Conservation (phyloP, 176 grass and related monocot genomes). For the Ananas comosus region DNA sequence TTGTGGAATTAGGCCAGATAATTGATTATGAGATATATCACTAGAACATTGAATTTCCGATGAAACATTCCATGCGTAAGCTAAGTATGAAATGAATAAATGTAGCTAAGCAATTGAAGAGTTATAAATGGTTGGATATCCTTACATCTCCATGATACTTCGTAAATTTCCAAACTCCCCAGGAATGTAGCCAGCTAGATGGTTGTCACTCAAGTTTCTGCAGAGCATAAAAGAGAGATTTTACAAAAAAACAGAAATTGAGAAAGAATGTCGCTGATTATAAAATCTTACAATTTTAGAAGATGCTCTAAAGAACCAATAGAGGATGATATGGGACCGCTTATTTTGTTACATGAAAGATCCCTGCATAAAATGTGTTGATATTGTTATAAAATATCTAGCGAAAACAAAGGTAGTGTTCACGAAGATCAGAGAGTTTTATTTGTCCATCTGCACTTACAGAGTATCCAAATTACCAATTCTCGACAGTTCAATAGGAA, state of each 20-base stretch:
- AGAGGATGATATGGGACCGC: conserved; percentile 62
- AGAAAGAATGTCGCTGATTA: background rate
- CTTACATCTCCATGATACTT: conserved; percentile 97
- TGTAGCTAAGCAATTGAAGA: background rate
- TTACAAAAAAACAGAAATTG: conserved; percentile 8
- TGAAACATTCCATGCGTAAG: background rate
- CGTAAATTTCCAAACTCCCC: conserved; percentile 86
- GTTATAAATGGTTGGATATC: background rate
- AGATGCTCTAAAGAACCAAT: conserved; percentile 89
- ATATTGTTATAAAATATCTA: conserved; percentile 17
- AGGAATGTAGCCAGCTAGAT: conserved; percentile 60
- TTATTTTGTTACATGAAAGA: conserved; percentile 80
- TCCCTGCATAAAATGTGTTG: conserved; percentile 38
- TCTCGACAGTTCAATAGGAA: conserved; percentile 80
- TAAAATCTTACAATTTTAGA: conserved; percentile 62
- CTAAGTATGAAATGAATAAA: background rate
- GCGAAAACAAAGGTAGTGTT: conserved; percentile 11
- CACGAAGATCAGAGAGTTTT: background rate
- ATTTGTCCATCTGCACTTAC: conserved; percentile 32
- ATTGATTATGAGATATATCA: conserved; percentile 42
- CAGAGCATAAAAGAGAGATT: conserved; percentile 9
- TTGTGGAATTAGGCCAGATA: conserved; percentile 61
- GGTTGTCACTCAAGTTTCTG: conserved; percentile 95
- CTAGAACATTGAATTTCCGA: conserved; percentile 1
- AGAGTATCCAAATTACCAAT: conserved; percentile 93